Evolutionary conservation across 495 filamentous ascomycete genomes (phyloP).

Genomic region (Penicillium simplicissimum): DNA sequence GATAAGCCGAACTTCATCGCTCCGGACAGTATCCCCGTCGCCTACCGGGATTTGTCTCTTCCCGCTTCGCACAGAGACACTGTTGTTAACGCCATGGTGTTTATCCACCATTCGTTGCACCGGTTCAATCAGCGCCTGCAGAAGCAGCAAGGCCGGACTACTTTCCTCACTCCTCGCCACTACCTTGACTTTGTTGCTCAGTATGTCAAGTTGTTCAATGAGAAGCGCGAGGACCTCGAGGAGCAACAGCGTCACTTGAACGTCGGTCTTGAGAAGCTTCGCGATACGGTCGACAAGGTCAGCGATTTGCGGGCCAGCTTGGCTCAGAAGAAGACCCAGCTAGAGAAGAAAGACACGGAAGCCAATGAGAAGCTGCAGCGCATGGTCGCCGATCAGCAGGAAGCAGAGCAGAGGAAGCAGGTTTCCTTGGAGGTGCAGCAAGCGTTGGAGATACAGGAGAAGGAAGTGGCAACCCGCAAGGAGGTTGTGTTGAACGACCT

Average conservation of each 20-base stretch:
- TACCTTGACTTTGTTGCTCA: conserved; percentile 98
- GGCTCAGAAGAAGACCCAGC: conserved; percentile 87
- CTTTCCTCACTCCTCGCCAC: conserved; percentile 92
- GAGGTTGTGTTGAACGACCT: conserved; percentile 87
- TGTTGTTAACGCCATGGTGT: conserved; percentile 97
- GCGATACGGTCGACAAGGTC: conserved; percentile 97
- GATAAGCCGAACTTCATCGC: conserved; percentile 81
- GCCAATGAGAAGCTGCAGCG: conserved; percentile 95
- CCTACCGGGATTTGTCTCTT: conserved; percentile 79
- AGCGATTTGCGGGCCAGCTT: conserved; percentile 85
- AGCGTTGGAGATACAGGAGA: conserved; percentile 85
- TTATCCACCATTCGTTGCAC: conserved; percentile 92
- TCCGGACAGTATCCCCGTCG: conserved; percentile 90
- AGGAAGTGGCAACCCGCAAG: conserved; percentile 78
- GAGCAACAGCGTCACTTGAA: conserved; percentile 98
- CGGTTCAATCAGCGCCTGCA: conserved; percentile 84
- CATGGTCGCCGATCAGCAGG: conserved; percentile 95
- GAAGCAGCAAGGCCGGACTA: conserved; percentile 86
- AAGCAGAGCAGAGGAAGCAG: conserved; percentile 88
- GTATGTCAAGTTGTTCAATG: conserved; percentile 95
- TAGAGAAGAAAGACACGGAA: conserved; percentile 91
- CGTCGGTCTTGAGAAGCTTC: conserved; percentile 95
- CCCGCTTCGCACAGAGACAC: conserved; percentile 88
- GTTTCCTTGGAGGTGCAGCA: conserved; percentile 85
- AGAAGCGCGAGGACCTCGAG: conserved; percentile 97